These are phyloP conservation scores for Saitozyma podzolica DNA, from an alignment of 768 basidiomycete genomes.

Conservation along the genomic window DNA sequence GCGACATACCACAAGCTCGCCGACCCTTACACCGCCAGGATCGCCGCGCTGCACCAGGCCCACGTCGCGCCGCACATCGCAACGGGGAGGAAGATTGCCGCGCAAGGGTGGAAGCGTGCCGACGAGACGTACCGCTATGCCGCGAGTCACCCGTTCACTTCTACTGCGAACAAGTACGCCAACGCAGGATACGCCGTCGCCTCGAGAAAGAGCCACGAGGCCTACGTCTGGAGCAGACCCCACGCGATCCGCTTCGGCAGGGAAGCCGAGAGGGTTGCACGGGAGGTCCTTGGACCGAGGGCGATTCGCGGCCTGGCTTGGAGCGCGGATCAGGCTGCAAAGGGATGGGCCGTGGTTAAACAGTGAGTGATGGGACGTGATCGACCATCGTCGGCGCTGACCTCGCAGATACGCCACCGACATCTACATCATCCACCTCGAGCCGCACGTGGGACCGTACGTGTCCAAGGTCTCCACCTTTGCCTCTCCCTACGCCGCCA, in stretches of 20 bases:
- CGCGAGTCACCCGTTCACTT: constrained; percentile 34
- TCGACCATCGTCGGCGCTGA: too few relatives aligned
- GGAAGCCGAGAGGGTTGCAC: constrained; percentile 21
- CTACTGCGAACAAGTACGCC: constrained; percentile 25
- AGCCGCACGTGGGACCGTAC: constrained; percentile 42
- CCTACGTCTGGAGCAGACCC: constrained; percentile 32
- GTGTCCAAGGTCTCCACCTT: constrained; percentile 15
- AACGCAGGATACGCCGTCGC: constrained; percentile 16
- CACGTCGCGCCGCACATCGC: constrained; percentile 32
- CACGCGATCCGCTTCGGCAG: constrained; percentile 22
- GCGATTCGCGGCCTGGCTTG: constrained; percentile 18
- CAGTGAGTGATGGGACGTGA: constrained; percentile 18
- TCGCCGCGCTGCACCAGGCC: constrained; percentile 16
- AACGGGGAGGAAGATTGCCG: constrained; percentile 23
- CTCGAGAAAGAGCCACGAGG: constrained; percentile 18
- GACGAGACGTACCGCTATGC: constrained; percentile 22
- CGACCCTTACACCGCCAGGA: constrained; percentile 31
- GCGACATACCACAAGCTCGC: constrained; percentile 23
- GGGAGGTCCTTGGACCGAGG: constrained; percentile 33
- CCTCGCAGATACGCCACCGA: constrained; percentile 18
- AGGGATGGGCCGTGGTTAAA: constrained; percentile 16
- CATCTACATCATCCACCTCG: constrained; percentile 34
- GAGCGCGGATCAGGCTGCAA: constrained; percentile 17
- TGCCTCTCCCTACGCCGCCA: constrained; percentile 25
- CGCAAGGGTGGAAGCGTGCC: constrained; percentile 11